Evolutionary conservation across 768 basidiomycete species (phyloP), one percentile per base, ranked within the genome.

Genomic region (Leccinum variicolor): DNA sequence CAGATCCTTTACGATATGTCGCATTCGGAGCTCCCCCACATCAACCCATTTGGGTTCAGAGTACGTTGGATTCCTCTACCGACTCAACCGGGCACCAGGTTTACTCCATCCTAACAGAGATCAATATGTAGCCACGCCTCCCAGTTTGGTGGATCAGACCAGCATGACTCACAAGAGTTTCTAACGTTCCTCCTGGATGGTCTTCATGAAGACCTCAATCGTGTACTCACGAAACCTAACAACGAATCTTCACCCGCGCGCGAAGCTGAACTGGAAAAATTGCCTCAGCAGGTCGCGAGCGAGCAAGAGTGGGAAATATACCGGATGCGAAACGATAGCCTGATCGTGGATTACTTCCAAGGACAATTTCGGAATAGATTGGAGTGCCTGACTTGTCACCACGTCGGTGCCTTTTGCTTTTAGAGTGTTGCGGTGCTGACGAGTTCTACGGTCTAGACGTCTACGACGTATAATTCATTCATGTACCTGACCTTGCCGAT

Each of bases 101-200:
- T 65, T 41, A 53, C 26, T 69, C 75, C 52, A 76, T 5, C 70
- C 39, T 21, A 26, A 28, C 59, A 87, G 85, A 82, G 79, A 73
- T 80, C 78, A 55, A 83, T 80, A 69, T 90, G 75, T 74, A 79
- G 59, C 50, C 81, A 80, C 62, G 84, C 84, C 1, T 73, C 79
- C 8, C 89, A 92, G 69, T 97, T 96, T 71, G 82, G 84, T 33
- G 92, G 92, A 2, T 81, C 85, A 15, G 88, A 94, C 63, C 96
- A 99, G 70, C 96, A 99, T 65, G 96, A 99, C 73, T 94, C 94
- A 21, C 97, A 98, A 72, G 96, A 99, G 74, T 97, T 98, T 73
- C 78, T 99, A 41, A 90, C 86, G 23, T 95, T 96, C 77, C 80
- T 99, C 26, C 79, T 99, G 54, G 97, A 98, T 67, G 92, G 90